Conservation (phyloP, 2,329 filamentous ascomycete genomes). For the Myriosclerotinia curreyana region DNA sequence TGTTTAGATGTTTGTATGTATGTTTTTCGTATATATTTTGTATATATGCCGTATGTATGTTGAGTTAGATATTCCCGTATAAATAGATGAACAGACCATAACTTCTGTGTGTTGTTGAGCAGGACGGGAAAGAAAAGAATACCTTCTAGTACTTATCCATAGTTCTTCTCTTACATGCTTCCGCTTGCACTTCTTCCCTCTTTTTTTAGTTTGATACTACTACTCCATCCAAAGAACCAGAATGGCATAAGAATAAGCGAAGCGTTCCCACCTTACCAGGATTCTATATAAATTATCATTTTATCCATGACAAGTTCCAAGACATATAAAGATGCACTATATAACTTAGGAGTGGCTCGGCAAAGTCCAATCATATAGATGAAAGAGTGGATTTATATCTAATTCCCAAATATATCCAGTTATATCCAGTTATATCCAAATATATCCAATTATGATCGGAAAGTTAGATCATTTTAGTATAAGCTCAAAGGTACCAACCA, state of each 20-base stretch:
- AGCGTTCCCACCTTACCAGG: background rate
- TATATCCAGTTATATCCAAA: constrained; percentile 16
- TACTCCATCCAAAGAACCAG: constrained; percentile 14
- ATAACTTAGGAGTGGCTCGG: constrained; percentile 2
- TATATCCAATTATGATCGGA: background rate
- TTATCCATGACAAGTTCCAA: constrained; percentile 15
- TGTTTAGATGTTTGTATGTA: constrained; percentile 1
- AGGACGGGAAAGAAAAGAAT: constrained; percentile 8
- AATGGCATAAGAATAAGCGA: constrained; percentile 11
- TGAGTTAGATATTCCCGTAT: background rate
- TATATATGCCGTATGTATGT: background rate
- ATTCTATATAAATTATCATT: constrained; percentile 12
- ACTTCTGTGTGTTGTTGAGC: constrained; percentile 6
- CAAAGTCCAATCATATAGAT: background rate
- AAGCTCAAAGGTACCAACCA: constrained; percentile 5
- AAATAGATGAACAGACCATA: background rate
- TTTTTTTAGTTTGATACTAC: constrained; percentile 7
- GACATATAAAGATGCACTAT: background rate
- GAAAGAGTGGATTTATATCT: background rate
- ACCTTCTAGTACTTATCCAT: background rate
- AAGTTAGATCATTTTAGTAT: background rate
- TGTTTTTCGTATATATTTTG: background rate
- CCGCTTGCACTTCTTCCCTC: constrained; percentile 3
- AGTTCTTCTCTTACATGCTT: constrained; percentile 14
- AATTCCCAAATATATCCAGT: no score